Base-by-base conservation (phyloP, 176 grass and related monocot genomes). In the Pharus latifolius region DNA sequence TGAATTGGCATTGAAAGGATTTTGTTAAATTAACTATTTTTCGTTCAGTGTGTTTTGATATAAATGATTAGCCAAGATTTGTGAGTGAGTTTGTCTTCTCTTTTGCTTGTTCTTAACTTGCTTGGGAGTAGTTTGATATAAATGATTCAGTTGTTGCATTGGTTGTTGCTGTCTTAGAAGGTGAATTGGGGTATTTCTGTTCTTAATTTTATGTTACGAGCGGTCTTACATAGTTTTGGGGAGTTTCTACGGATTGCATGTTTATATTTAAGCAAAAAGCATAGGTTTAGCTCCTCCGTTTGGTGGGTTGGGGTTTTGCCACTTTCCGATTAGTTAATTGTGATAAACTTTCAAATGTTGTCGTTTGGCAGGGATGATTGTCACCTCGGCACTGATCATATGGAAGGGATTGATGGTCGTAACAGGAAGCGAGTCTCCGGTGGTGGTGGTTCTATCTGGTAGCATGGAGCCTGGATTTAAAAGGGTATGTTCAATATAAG, bases 381-480 rank as follows among this genome's bases (percentile, higher is more conserved):
- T 89, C 29, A 81, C 87, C 49, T 85, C 72, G 4, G 82, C 87
- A 29, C 44, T 89, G 73, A 89, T 89, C 67, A 74, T 89, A 82
- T 89, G 87, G 87, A 89, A 89, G 63, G 87, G 82, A 4, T 63
- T 89, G 78, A 89, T 89, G 42, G 78, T 79, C 6, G 7, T 84
- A 10, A 89, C 87, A 5, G 87, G 82, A 28, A 85, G 87, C 2
- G 87, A 89, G 18, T 89, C 87, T n/a, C 87, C 87, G 5, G 82
- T 89, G 6, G 87, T 89, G 38, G 87, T 89, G 66, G 87, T 89
- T 78, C 82, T 89, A 41, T 89, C 87, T 63, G 87, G 82, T 47
- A 89, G 87, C 68, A 89, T 89, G 87, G 87, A 85, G 64, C 87
- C 87, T 45, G 87, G 87, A 79, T 89, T 89, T 80, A 85, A 82